These are phyloP conservation scores for Penicillium capsulatum DNA, from an alignment of 2,329 filamentous ascomycete genomes.

Conservation along the genomic window DNA sequence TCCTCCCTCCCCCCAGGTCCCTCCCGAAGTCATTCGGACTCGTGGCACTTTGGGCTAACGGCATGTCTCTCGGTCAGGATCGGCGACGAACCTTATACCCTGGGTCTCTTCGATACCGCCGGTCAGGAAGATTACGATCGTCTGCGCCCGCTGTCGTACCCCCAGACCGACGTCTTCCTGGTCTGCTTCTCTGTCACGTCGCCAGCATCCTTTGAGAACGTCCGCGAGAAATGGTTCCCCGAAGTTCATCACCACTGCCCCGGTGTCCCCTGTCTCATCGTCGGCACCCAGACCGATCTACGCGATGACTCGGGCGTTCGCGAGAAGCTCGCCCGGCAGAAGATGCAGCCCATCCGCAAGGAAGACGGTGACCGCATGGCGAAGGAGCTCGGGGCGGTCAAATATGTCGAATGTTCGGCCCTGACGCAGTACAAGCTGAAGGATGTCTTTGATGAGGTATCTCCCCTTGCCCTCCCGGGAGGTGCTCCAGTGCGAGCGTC, in stretches of 20 bases:
- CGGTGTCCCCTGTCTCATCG: slow-evolving; percentile 93
- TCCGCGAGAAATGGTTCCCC: slow-evolving; percentile 97
- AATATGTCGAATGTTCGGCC: slow-evolving; percentile 98
- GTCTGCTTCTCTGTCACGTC: slow-evolving; percentile 99
- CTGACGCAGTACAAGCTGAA: slow-evolving; percentile 98
- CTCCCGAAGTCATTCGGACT: no score
- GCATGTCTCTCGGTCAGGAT: slow-evolving; percentile 60
- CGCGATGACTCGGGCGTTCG: slow-evolving; percentile 80
- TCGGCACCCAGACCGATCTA: slow-evolving; percentile 95
- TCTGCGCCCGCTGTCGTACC: slow-evolving; percentile 91
- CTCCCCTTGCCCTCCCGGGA: no score
- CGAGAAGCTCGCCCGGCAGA: slow-evolving; percentile 91
- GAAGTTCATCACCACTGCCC: slow-evolving; percentile 99
- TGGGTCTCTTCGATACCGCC: slow-evolving; percentile 96
- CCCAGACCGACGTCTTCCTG: slow-evolving; percentile 97
- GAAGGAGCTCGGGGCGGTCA: slow-evolving; percentile 93
- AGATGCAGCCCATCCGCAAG: slow-evolving; percentile 87
- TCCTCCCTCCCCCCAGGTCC: not conserved
- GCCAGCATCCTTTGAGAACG: slow-evolving; percentile 97
- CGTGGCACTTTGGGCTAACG: no score
- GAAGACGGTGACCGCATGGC: slow-evolving; percentile 96
- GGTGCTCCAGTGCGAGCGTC: no score
- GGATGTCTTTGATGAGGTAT: slow-evolving; percentile 97
- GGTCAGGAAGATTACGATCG: slow-evolving; percentile 99
- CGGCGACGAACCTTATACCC: slow-evolving; percentile 95